A percentile compares a stretch with the other conserved stretches of the same genome.
These are phyloP conservation scores for California macrophylla DNA, from an alignment of 441 rosid species.

Conservation along the genomic window DNA sequence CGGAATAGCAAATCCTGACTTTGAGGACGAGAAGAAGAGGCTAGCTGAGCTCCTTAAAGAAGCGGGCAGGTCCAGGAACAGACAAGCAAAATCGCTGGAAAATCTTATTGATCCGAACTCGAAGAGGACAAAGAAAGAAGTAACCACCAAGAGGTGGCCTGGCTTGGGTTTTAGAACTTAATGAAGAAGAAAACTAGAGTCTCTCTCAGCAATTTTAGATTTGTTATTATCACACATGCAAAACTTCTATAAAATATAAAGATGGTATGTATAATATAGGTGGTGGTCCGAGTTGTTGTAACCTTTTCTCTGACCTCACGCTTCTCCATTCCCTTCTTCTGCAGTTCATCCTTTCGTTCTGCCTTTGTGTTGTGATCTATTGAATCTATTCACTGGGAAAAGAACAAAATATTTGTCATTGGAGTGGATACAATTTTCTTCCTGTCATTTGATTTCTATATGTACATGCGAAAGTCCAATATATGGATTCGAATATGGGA, in stretches of 20 bases:
- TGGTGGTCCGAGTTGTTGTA: not conserved
- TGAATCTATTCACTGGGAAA: not conserved
- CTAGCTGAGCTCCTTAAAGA: constrained; percentile 88
- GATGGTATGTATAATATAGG: not conserved
- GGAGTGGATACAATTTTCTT: not conserved
- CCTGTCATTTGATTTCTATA: no score
- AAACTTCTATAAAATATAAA: not conserved
- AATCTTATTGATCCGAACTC: constrained; percentile 81
- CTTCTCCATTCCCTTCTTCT: not conserved
- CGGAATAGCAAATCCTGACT: constrained; percentile 91
- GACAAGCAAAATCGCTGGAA: constrained; percentile 87
- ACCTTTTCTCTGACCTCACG: not conserved
- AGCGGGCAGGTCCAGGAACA: constrained; percentile 76
- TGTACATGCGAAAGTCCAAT: no score
- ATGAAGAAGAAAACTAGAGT: constrained; percentile 3
- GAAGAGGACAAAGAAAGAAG: constrained; percentile 63
- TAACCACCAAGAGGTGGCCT: constrained; percentile 63
- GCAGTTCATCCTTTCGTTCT: not conserved
- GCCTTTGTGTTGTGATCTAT: not conserved
- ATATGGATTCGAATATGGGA: no score
- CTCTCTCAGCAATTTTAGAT: not conserved
- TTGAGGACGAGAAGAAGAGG: constrained; percentile 83
- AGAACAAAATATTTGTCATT: not conserved
- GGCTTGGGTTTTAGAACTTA: constrained; percentile 75
- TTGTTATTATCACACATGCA: not conserved